Conservation (phyloP, 78 protist genomes). For the Dictyostelium intermedium region DNA sequence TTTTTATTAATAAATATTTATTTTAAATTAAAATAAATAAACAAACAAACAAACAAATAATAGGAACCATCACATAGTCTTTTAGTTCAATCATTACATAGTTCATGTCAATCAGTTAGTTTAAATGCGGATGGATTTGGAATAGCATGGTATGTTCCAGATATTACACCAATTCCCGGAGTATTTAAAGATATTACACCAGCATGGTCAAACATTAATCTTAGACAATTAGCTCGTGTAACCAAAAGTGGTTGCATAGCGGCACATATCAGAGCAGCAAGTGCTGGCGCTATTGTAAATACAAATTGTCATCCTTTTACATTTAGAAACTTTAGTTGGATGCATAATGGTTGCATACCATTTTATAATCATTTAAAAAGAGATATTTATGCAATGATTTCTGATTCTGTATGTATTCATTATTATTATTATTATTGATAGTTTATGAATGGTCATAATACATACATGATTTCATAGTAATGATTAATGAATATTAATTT, state of each 20-base stretch:
- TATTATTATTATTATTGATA: not conserved
- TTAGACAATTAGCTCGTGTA: conserved; percentile 44
- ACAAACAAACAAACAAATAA: too few relatives aligned
- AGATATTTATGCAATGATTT: not conserved
- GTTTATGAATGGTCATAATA: too few relatives aligned
- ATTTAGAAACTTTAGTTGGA: conserved; percentile 44
- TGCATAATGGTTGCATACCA: conserved; percentile 62
- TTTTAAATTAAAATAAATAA: not conserved
- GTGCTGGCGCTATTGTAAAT: conserved; percentile 58
- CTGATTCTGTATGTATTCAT: conserved; percentile 19
- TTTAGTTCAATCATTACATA: conserved; percentile 55
- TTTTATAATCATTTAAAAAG: conserved; percentile 14
- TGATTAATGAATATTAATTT: not conserved
- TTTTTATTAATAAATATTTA: not conserved
- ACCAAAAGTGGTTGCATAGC: conserved; percentile 42
- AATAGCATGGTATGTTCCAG: conserved; percentile 64
- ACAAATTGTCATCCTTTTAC: conserved; percentile 77
- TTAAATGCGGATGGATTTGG: conserved; percentile 79
- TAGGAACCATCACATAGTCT: conserved; percentile 68
- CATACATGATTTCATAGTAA: too few relatives aligned
- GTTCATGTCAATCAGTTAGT: conserved; percentile 30
- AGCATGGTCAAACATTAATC: conserved; percentile 66
- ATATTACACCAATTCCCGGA: conserved; percentile 66
- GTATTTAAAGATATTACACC: conserved; percentile 80
- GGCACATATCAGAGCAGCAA: conserved; percentile 62